Conservation (phyloP, 768 basidiomycete species). For the Suillus spraguei region DNA sequence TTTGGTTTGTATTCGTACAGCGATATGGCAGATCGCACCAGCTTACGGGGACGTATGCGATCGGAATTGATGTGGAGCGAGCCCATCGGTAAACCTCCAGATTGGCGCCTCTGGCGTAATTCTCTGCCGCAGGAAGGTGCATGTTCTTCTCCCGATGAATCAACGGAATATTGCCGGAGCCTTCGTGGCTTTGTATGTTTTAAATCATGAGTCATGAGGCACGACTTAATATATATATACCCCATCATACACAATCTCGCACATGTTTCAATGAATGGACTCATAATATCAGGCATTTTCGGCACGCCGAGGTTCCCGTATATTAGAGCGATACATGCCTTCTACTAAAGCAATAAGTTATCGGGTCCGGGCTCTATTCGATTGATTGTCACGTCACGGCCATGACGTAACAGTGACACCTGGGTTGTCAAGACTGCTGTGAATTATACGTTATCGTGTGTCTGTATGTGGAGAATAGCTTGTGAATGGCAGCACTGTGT, state of each 20-base stretch:
- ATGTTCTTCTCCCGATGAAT: constrained; percentile 23
- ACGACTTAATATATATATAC: neutral
- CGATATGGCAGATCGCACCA: constrained; percentile 76
- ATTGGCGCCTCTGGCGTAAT: constrained; percentile 55
- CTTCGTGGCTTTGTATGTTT: constrained; percentile 59
- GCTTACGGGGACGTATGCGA: constrained; percentile 53
- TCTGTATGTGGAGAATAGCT: neutral
- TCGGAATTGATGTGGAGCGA: constrained; percentile 54
- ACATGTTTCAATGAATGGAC: neutral
- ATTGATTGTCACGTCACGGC: neutral
- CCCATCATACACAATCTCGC: constrained; percentile 1
- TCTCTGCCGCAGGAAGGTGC: constrained; percentile 21
- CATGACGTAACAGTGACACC: too few relatives aligned
- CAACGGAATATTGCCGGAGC: constrained; percentile 37
- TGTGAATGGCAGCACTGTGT: neutral
- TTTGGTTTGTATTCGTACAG: constrained; percentile 35
- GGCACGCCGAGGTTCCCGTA: too few relatives aligned
- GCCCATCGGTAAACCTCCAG: constrained; percentile 48
- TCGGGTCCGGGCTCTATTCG: neutral
- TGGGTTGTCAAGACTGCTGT: neutral
- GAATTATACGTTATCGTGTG: neutral
- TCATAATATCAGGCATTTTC: neutral
- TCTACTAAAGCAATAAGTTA: neutral
- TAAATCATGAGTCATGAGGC: constrained; percentile 33
- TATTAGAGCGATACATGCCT: neutral